phyloP scores from a whole-genome alignment of 75 land plant genomes.

The Picea sitchensis region DNA sequence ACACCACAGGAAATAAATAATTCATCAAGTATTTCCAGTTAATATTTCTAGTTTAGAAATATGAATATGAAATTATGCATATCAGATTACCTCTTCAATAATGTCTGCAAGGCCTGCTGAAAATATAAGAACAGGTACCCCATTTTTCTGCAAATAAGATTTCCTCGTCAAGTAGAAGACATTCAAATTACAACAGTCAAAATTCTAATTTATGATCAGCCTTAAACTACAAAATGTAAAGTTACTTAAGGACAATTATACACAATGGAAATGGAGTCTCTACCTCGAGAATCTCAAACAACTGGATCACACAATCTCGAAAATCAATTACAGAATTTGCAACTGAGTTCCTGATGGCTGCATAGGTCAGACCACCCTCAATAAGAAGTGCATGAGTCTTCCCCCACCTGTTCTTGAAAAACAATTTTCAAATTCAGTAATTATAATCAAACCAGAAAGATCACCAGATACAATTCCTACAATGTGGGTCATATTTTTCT shows the following conservation, averaged over 20 bases:
- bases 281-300: constrained; percentile 86
- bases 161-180: neutral
- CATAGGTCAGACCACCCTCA: constrained; percentile 81
- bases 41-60: neutral
- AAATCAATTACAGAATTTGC: constrained; percentile 63
- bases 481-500: too few species aligned
- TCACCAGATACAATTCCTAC: neutral
- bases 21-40: neutral
- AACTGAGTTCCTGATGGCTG: constrained; percentile 74
- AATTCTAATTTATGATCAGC: neutral
- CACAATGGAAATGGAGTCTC: neutral
- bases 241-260: neutral
- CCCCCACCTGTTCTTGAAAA: constrained; percentile 74
- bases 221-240: neutral
- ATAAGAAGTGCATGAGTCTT: constrained; percentile 86
- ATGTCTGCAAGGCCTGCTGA: constrained; percentile 97
- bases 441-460: neutral
- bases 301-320: constrained; percentile 74
- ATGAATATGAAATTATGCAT: neutral
- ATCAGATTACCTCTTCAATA: constrained; percentile 78
- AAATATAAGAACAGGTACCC: constrained; percentile 83
- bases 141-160: constrained; percentile 45
- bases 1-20: neutral
- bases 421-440: neutral
- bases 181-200: neutral